Percentiles rank a stretch among this genome's conserved stretches.
Conservation (phyloP, 106 monocot species). For the Agapanthus africanus region DNA sequence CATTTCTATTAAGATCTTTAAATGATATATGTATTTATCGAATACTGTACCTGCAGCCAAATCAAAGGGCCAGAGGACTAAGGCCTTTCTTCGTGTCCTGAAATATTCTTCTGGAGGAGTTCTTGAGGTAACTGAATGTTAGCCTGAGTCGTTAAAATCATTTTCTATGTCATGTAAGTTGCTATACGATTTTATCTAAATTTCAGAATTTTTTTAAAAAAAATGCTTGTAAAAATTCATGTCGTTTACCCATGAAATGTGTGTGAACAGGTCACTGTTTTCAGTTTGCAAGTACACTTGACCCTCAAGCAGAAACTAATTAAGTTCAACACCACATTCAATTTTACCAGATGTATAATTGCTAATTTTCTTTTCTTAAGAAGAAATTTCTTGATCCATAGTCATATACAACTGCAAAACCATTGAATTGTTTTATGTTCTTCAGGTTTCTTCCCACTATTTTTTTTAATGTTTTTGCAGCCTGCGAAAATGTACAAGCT, state of each 20-base stretch:
- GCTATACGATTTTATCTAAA: background rate
- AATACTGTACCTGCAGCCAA: slow-evolving; percentile 50
- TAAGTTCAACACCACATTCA: background rate
- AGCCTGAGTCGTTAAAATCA: too few relatives aligned
- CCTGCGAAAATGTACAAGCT: slow-evolving; percentile 93
- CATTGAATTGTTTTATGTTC: background rate
- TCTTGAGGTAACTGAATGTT: slow-evolving; percentile 60
- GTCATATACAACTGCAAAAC: background rate
- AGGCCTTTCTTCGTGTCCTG: slow-evolving; percentile 79
- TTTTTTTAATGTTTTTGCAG: slow-evolving; percentile 29
- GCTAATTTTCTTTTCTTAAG: background rate
- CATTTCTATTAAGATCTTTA: background rate
- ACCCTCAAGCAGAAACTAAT: background rate
- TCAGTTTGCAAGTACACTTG: background rate
- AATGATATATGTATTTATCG: background rate
- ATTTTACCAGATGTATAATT: background rate
- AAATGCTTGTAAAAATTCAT: too few relatives aligned
- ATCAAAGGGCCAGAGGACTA: slow-evolving; percentile 66
- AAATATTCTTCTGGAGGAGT: slow-evolving; percentile 89
- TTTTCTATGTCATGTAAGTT: background rate
- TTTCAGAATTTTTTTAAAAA: background rate
- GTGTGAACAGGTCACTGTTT: background rate
- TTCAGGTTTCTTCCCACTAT: background rate
- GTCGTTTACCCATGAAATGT: background rate
- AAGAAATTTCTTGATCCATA: background rate